Base-by-base conservation (phyloP, 768 basidiomycete genomes). In the Zangia roseola region DNA sequence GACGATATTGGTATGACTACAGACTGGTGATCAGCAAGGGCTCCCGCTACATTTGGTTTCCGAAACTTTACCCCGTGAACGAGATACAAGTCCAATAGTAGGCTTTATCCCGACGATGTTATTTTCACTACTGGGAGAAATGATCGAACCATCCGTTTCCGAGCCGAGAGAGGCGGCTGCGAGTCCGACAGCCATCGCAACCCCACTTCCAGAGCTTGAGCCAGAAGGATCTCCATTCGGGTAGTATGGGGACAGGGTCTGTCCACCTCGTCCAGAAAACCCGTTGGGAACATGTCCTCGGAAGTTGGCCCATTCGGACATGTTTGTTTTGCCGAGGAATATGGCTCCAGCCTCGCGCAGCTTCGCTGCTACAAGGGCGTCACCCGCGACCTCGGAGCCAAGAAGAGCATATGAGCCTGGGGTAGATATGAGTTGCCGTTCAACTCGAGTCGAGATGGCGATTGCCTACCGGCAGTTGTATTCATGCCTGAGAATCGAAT, bases 1-100 rank as follows among this genome's bases (percentile, higher is more conserved):
- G 62, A 65, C 1, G 80, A 82, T 19, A 81, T 79, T 2, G 83
- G 82, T 14, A 83, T 68, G 16, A 83, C 82, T 81, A 47, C 6
- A 26, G 26, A 21, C 10, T 0, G 2, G n/a, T 8, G 9, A 21
- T 56, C 6, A 43, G 34, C 13, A 19, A 25, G 13, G 5, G 3
- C 5, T 38, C 35, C 14, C 13, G 6, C 16, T 14, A 35, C 3
- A 1, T 35, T 21, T 16, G 5, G 19, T 10, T 39, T 2, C 36
- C 9, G 12, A 16, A 44, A 20, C 0, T 58, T 44, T 50, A 71
- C 71, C 73, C 44, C 64, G 69, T 4, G 64, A 58, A 10, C 72
- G 61, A 42, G 72, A 71, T 13, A 71, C 73, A 2, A 74, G 59
- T 16, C 74, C 75, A 1, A 74, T 54, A 5, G 71, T 74, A 6